Evolutionary conservation across 805 yeast species (phyloP), one percentile per base, ranked within the genome.

Genomic region (Maudiozyma barnettii): DNA sequence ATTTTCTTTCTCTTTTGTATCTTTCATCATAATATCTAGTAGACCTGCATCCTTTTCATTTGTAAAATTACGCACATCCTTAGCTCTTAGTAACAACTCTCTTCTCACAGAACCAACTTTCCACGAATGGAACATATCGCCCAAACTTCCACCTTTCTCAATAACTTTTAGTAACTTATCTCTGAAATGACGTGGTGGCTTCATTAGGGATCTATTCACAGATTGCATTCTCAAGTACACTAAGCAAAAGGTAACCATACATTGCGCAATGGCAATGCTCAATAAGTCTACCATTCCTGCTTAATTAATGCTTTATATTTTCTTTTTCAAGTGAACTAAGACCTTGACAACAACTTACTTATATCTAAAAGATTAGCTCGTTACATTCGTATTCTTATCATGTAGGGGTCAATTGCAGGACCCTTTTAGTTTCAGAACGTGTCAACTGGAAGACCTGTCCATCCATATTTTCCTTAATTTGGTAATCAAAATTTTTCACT

Each of bases 21-120:
- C 41, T 12, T 39, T 22, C 18, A 33, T n/a, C 22, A 45, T 16
- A 7, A 31, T 22, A 10, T 16, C 23, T 14, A 36, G 5, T 3
- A 41, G 12, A n/a, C 19, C 12, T 9, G 46, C 22, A 10, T 30
- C 30, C 4, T 19, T 31, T 9, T 49, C 52, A 38, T 57, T 59
- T 2, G 60, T 48, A 49, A 59, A 66, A 39, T 50, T 54, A n/a
- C 63, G 51, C 6, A 70, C 70, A 33, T 53, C 55, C 12, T 46
- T 40, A 41, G 66, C 58, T 31, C 64, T 62, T 19, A 63, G 52
- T 23, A 72, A 60, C 49, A 72, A 61, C 53, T 64, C 66, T 2
- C 74, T 55, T 36, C 75, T 64, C 13, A 70, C 60, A 20, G 64
- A 54, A 6, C 70, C 70, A 41, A 48, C 46, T 38, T 55, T 53